phyloP scores from a whole-genome alignment of 495 filamentous ascomycete species.

The Talaromyces borbonicus region DNA sequence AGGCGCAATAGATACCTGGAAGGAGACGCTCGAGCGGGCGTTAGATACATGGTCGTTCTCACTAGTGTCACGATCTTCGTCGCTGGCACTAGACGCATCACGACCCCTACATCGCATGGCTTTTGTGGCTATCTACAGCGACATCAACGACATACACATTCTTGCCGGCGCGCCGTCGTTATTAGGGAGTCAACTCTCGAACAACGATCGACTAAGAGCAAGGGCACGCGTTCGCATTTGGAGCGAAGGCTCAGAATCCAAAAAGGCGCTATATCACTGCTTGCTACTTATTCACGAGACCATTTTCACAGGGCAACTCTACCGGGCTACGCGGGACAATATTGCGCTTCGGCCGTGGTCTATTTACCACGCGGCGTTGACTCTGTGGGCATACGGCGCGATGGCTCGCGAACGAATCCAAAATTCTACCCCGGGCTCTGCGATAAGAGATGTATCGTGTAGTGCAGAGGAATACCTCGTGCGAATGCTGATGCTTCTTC shows the following conservation, averaged over 20 bases:
- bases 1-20: constrained; percentile 6
- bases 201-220: constrained; percentile 2
- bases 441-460: not conserved
- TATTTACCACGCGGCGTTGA: constrained; percentile 10
- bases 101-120: constrained; percentile 11
- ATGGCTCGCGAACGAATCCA: not conserved
- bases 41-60: constrained; percentile 7
- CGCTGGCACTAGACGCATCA: constrained; percentile 1
- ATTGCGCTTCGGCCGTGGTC: constrained; percentile 14
- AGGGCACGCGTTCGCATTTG: constrained; percentile 6
- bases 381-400: constrained; percentile 11
- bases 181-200: constrained; percentile 5
- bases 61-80: constrained; percentile 3
- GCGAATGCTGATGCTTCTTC: constrained; percentile 7
- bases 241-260: constrained; percentile 7
- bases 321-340: constrained; percentile 9
- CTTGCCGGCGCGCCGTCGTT: constrained; percentile 7
- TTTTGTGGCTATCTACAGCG: constrained; percentile 10
- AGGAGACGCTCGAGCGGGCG: constrained; percentile 3
- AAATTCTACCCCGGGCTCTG: not conserved
- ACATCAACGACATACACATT: constrained; percentile 10
- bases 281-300: constrained; percentile 4
- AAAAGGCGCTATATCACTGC: constrained; percentile 8
- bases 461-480: constrained; percentile 9
- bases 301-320: constrained; percentile 8